A percentile compares a stretch with the other conserved stretches of the same genome.
Conservation (phyloP, 768 basidiomycete species). For the Trametes cubensis region DNA sequence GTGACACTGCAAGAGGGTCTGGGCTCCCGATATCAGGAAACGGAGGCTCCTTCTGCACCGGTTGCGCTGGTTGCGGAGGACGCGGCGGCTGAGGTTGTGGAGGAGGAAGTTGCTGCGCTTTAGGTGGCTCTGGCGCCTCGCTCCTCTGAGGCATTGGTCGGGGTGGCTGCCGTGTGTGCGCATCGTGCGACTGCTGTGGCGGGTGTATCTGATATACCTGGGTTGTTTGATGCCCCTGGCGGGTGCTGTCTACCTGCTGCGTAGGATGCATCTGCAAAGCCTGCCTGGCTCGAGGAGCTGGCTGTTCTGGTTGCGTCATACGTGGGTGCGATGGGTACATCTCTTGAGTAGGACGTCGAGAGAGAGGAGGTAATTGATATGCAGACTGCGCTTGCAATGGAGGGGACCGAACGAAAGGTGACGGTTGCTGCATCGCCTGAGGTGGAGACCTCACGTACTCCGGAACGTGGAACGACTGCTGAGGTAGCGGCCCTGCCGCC, state of each 20-base stretch:
- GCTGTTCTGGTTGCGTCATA: neutral
- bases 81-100: conserved; percentile 33
- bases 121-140: too few species aligned
- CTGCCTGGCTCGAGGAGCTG: neutral
- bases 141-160: neutral
- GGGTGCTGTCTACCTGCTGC: neutral
- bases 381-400: neutral
- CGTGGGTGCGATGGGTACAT: too few species aligned
- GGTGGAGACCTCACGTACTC: neutral
- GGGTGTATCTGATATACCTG: neutral
- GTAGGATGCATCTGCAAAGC: neutral
- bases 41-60: neutral
- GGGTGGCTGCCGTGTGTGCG: neutral
- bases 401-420: neutral
- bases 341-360: neutral
- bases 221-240: neutral
- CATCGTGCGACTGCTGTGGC: neutral
- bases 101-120: too few species aligned
- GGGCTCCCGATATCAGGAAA: conserved; percentile 38
- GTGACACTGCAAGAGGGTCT: conserved; percentile 55
- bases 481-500: neutral
- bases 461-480: neutral
- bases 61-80: neutral
- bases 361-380: neutral
- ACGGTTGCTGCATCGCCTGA: neutral